Base-by-base conservation (phyloP, 2,329 filamentous ascomycete species). In the Aspergillus sp. region DNA sequence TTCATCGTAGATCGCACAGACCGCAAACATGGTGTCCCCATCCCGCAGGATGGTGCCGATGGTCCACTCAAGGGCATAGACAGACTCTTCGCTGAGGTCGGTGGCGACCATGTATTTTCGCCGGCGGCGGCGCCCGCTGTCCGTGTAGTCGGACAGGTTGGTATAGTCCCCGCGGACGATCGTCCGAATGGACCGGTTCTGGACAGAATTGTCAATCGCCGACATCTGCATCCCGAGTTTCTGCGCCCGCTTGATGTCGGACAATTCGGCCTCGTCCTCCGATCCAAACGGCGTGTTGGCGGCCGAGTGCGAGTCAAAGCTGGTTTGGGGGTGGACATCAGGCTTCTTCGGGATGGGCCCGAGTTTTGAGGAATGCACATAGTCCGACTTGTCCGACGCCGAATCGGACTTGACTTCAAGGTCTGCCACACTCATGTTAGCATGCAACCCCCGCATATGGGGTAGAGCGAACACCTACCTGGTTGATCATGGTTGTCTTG, bases 61-160 rank as follows among this genome's bases (percentile, higher is more conserved):
- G 0, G 93, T 94, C 94, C 94, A 99, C 71, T 99, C 94, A 29
- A 99, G 79, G 1, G 94, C 94, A 70, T 97, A 95, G 5, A 90
- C 89, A 4, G 93, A 92, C 74, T 99, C 94, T 34, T 94, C 89
- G 61, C 92, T 97, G 3, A 97, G 77, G 71, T 99, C 94, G 0
- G 91, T 97, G 3, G 94, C 93, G n/a, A 97, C 91, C 14, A 99
- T 77, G 68, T 97, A 99, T 64, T 94, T 95, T 49, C 94, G 84
- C 55, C 93, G 83, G 49, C 89, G 84, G 46, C 89, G 85, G 46
- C 89, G 81, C 48, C 91, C 89, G 11, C 90, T 88, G 52, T 92
- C 86, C 0, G 89, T 89, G 64, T 92, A 86, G 59, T 87, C 82
- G 41, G 88, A 86, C 59, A 96, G 87, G 20, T 60, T 61, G 46